These are phyloP conservation scores for Teunomyces barrocoloradensis DNA, from an alignment of 805 yeast genomes.

Conservation along the genomic window DNA sequence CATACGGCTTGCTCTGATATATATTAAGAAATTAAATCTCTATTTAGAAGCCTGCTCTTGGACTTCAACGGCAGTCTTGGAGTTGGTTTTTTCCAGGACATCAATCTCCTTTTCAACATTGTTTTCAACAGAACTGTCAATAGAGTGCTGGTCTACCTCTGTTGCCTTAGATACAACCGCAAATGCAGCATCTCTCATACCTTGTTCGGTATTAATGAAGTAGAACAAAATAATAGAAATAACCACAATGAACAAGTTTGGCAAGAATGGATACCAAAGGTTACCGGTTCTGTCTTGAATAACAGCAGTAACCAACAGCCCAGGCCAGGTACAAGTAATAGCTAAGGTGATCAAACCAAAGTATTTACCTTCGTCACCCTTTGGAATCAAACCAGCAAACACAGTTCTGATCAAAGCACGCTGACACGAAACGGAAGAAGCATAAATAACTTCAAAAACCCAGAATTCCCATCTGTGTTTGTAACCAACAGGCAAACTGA, in stretches of 20 bases:
- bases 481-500: conserved; percentile 29
- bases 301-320: conserved; percentile 34
- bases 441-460: conserved; percentile 33
- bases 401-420: conserved; percentile 35
- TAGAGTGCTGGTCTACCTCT: not conserved
- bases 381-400: conserved; percentile 38
- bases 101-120: not conserved
- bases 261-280: conserved; percentile 36
- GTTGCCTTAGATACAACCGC: not conserved
- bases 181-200: conserved; percentile 22
- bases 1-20: too few species aligned
- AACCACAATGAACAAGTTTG: conserved; percentile 29
- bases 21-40: not conserved
- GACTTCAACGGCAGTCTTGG: not conserved
- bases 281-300: conserved; percentile 40
- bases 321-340: conserved; percentile 42
- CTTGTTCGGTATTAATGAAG: conserved; percentile 29
- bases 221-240: conserved; percentile 23
- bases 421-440: conserved; percentile 32
- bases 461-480: conserved; percentile 44
- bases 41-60: not conserved
- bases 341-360: conserved; percentile 42
- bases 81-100: not conserved
- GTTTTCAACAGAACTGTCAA: not conserved
- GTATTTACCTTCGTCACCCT: conserved; percentile 41